Evolutionary conservation across 2,329 filamentous ascomycete species (phyloP).

Genomic region (Colletotrichum trifolii): DNA sequence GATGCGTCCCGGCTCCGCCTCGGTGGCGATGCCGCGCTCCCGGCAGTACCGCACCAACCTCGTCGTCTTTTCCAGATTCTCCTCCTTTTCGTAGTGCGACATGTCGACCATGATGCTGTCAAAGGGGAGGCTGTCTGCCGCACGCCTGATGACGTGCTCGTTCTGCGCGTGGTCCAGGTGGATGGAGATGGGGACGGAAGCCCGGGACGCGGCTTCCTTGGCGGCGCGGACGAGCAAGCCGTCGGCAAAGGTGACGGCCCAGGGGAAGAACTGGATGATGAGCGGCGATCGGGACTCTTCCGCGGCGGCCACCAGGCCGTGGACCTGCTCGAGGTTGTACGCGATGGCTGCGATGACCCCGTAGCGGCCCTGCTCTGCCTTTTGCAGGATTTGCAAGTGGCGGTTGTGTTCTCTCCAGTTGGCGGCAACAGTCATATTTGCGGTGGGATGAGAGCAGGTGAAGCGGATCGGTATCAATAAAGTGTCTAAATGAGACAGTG

Average conservation of each 20-base stretch:
- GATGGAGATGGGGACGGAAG: slow-evolving; percentile 68
- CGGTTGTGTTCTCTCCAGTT: slow-evolving; percentile 18
- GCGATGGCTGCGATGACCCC: slow-evolving; percentile 63
- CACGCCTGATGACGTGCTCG: slow-evolving; percentile 66
- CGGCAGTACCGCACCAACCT: slow-evolving; percentile 72
- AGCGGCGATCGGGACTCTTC: slow-evolving; percentile 73
- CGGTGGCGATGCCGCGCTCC: slow-evolving; percentile 71
- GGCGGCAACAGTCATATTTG: slow-evolving; percentile 9
- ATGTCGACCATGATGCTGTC: slow-evolving; percentile 84
- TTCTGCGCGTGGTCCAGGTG: slow-evolving; percentile 74
- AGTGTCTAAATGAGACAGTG: accelerated
- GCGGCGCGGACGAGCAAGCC: slow-evolving; percentile 64
- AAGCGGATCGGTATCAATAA: not conserved
- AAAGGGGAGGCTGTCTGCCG: slow-evolving; percentile 67
- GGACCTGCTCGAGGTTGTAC: slow-evolving; percentile 76
- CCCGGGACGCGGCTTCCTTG: slow-evolving; percentile 64
- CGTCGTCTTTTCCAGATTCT: slow-evolving; percentile 72
- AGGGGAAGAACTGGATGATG: slow-evolving; percentile 79
- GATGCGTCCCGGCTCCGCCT: slow-evolving; percentile 76
- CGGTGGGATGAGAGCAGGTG: not conserved
- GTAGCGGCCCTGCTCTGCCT: slow-evolving; percentile 48
- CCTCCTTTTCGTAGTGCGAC: slow-evolving; percentile 76
- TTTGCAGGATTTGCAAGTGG: slow-evolving; percentile 17
- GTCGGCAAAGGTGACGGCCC: slow-evolving; percentile 73
- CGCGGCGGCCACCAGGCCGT: slow-evolving; percentile 74